phyloP scores from a whole-genome alignment of 805 yeast genomes.

The Kodamaea nitidulidarum region DNA sequence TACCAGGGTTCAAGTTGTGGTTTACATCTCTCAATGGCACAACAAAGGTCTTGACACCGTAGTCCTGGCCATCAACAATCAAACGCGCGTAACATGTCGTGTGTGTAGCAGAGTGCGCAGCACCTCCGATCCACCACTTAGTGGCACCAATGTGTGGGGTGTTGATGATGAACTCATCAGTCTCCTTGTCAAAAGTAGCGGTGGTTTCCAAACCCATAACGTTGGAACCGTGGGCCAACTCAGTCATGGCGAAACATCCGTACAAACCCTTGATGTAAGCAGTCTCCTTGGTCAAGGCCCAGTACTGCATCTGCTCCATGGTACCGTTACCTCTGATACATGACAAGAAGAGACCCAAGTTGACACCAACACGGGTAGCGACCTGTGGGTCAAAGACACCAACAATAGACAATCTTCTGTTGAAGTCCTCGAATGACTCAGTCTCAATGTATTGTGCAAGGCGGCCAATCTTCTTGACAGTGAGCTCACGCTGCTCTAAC shows the following conservation, averaged over 20 bases:
- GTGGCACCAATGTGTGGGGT: slow-evolving; percentile 93
- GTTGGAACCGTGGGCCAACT: slow-evolving; percentile 68
- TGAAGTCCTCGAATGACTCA: slow-evolving; percentile 43
- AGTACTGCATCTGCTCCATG: slow-evolving; percentile 72
- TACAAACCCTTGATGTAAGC: slow-evolving; percentile 51
- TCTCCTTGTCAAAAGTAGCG: slow-evolving; percentile 66
- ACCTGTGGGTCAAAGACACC: slow-evolving; percentile 74
- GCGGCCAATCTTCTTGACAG: slow-evolving; percentile 60
- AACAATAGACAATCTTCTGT: slow-evolving; percentile 54
- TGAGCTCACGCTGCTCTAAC: slow-evolving; percentile 52
- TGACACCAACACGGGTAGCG: slow-evolving; percentile 82
- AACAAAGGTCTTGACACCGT: slow-evolving; percentile 89
- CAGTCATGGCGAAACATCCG: slow-evolving; percentile 65
- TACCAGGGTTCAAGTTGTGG: slow-evolving; percentile 73
- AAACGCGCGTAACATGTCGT: slow-evolving; percentile 81
- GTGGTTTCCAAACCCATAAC: slow-evolving; percentile 56
- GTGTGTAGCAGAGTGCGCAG: slow-evolving; percentile 91
- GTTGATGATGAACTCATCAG: slow-evolving; percentile 67
- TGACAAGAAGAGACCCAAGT: slow-evolving; percentile 76
- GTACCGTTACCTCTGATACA: slow-evolving; percentile 89
- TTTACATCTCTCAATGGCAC: slow-evolving; percentile 80
- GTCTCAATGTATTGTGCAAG: slow-evolving; percentile 58
- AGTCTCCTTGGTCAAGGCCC: slow-evolving; percentile 74
- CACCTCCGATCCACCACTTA: slow-evolving; percentile 99
- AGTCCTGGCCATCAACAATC: slow-evolving; percentile 75